These are phyloP conservation scores for Sarocladiaceae sp. DNA, from an alignment of 2,329 filamentous ascomycete species.

Conservation along the genomic window DNA sequence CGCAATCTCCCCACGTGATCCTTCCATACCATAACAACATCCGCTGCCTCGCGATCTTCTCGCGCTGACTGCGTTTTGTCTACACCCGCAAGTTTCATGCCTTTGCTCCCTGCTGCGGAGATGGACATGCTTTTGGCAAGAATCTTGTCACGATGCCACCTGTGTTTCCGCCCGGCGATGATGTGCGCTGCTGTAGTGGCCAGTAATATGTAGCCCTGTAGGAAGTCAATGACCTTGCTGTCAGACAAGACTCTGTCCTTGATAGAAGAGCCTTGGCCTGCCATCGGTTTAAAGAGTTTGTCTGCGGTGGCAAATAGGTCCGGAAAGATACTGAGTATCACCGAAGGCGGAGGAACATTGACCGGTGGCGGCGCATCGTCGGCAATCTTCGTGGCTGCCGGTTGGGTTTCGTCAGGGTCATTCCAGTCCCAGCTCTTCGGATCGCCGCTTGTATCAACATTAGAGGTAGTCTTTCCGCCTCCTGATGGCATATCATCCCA, in stretches of 20 bases:
- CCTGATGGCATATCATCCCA: conserved; percentile 38
- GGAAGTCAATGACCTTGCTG: conserved; percentile 54
- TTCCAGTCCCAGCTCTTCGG: conserved; percentile 45
- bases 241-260: conserved; percentile 60
- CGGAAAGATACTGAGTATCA: conserved; percentile 73
- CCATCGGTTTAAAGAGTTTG: conserved; percentile 59
- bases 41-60: conserved; percentile 78
- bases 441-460: conserved; percentile 13
- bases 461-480: conserved; percentile 15
- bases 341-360: conserved; percentile 82
- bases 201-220: conserved; percentile 57
- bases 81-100: conserved; percentile 87
- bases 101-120: conserved; percentile 65
- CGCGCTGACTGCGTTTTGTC: conserved; percentile 77
- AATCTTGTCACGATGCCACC: conserved; percentile 86
- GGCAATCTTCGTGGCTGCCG: conserved; percentile 12
- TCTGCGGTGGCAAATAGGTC: conserved; percentile 62
- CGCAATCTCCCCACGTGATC: conserved; percentile 69
- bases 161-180: conserved; percentile 74
- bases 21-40: conserved; percentile 70
- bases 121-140: conserved; percentile 86
- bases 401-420: conserved; percentile 27
- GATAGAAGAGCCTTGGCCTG: conserved; percentile 48
- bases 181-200: conserved; percentile 68
- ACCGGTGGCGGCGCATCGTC: conserved; percentile 56